Evolutionary conservation across 495 filamentous ascomycete genomes (phyloP).

Genomic region (Paragyromitra xinjiangensis): DNA sequence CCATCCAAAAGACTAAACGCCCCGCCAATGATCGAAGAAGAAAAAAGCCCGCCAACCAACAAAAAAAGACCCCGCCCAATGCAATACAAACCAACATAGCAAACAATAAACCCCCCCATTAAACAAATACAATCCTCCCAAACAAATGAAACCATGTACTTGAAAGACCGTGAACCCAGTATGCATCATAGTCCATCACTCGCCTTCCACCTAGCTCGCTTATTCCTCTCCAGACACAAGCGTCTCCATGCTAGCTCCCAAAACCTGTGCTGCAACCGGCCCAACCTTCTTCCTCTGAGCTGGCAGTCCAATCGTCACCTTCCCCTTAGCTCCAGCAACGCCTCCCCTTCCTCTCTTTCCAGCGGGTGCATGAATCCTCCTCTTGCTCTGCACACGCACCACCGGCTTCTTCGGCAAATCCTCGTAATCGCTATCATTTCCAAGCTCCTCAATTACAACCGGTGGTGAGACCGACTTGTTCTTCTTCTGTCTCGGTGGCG

Average conservation of each 20-base stretch:
- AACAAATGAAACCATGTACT: constrained; percentile 48
- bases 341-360: constrained; percentile 42
- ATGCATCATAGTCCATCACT: constrained; percentile 47
- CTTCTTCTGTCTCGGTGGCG: constrained; percentile 48
- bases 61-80: constrained; percentile 45
- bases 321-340: constrained; percentile 39
- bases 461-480: constrained; percentile 45
- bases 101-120: constrained; percentile 28
- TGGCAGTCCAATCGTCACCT: constrained; percentile 37
- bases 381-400: constrained; percentile 51
- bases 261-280: constrained; percentile 42
- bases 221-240: constrained; percentile 56
- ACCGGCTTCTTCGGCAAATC: constrained; percentile 49
- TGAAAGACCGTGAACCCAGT: constrained; percentile 44
- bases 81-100: constrained; percentile 43
- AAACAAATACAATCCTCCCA: constrained; percentile 49
- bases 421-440: constrained; percentile 42
- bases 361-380: constrained; percentile 41
- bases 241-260: constrained; percentile 57
- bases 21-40: constrained; percentile 36
- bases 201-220: constrained; percentile 2
- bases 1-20: constrained; percentile 45
- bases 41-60: constrained; percentile 44
- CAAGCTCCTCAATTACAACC: constrained; percentile 44
- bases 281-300: constrained; percentile 49